Base-by-base conservation (phyloP, 2,329 filamentous ascomycete genomes). In the Plenodomus tracheiphilus region DNA sequence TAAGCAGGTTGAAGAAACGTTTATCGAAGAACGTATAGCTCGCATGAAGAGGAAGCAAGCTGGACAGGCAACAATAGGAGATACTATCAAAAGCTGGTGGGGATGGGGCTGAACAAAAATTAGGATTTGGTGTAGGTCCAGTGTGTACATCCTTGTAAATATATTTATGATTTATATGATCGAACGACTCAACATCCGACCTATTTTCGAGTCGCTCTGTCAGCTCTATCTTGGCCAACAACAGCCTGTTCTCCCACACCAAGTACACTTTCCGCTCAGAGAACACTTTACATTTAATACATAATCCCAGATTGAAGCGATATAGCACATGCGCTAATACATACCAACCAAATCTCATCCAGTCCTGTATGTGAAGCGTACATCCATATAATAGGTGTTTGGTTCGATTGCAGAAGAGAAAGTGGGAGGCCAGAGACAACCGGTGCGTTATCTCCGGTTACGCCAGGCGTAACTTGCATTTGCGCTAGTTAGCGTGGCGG, bases 11-110 rank as follows among this genome's bases (percentile, higher is more conserved):
- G 65, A 71, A 41, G 58, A 62, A 16, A 59, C 66, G 3, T 70
- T 70, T 19, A 47, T 71, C 10, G 64, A 69, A 49, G 68, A 71
- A 52, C 62, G 68, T 4, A 65, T 70, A 46, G 62, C 63, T 19
- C 62, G 69, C 16, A 64, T 71, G 62, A 66, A 70, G 62, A 59
- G 66, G 46, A 68, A 56, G 47, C 66, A 71, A 43, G 54, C 63
- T 13, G 71, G 71, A 0, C 66, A 70, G 46, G 64, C 67, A 4
- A 73, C 70, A 0, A 56, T 74, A 44, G 71, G 71, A 9, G 71
- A 73, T 54, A 68, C 56, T 2, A 69, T 74, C 19, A 74, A 74
- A 46, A 62, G 56, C 9, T 58, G 61, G 46, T 73, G 70, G 69
- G 70, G 70, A 2, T 72, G 70, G 70, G 62, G 52, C 35, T 66